Percentiles rank a stretch among this genome's conserved stretches.
Evolutionary conservation across 352 stramenopile species (phyloP).

Genomic region (Phytophthora cactorum): DNA sequence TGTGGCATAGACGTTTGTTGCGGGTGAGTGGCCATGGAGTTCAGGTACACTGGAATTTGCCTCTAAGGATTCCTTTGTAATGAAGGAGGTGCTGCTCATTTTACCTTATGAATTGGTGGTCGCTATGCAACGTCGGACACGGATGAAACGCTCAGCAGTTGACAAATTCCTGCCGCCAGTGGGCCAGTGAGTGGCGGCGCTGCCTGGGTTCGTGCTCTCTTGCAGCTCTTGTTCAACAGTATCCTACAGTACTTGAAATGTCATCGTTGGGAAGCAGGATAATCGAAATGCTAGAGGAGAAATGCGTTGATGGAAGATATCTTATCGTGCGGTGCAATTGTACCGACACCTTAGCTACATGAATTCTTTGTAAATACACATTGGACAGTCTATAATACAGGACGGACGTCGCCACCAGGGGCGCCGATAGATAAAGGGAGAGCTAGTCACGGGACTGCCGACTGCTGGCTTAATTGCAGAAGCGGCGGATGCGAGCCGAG

Average conservation of each 20-base stretch:
- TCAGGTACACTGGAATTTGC: background rate
- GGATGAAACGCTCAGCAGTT: conserved; percentile 14
- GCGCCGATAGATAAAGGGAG: conserved; percentile 44
- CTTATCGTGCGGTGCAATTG: conserved; percentile 39
- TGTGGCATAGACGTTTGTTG: background rate
- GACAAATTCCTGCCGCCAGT: background rate
- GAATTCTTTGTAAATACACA: conserved; percentile 37
- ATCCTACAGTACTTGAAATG: no score
- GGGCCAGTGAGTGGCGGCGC: no score
- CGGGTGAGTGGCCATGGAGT: background rate
- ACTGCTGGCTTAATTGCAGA: conserved; percentile 44
- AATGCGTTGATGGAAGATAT: conserved; percentile 29
- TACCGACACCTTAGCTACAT: conserved; percentile 32
- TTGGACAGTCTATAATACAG: conserved; percentile 44
- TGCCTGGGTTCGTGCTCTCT: background rate
- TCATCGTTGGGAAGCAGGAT: no score
- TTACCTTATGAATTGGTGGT: background rate
- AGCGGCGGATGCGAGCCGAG: conserved; percentile 65
- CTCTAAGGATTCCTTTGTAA: background rate
- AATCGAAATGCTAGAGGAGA: conserved; percentile 6
- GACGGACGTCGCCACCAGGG: conserved; percentile 15
- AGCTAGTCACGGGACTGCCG: background rate
- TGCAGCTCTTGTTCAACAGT: background rate
- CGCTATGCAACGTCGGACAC: conserved; percentile 19
- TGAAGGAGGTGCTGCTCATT: background rate